Base-by-base conservation (phyloP, 2,329 filamentous ascomycete genomes). In the Aspergillus ruber region DNA sequence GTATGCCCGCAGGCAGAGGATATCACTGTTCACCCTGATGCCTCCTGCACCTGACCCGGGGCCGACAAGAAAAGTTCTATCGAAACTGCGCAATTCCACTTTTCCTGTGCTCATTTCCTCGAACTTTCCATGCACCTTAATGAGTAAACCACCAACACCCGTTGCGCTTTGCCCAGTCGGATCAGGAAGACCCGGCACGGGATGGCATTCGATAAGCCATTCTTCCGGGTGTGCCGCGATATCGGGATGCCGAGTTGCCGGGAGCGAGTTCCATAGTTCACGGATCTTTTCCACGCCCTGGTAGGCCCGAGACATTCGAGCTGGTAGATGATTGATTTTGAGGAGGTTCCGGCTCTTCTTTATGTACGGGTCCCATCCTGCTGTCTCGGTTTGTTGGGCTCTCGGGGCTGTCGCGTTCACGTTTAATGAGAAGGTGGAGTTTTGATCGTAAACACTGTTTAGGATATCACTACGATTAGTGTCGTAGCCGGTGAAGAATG, bases 41-140 rank as follows among this genome's bases (percentile, higher is more conserved):
- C 81, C 80, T 41, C 76, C 74, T 4, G 82, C 77, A 0, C 82
- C 80, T 29, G 77, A 77, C 27, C 86, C 88, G 1, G 89, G 88
- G 0, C 88, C 88, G 15, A 95, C 76, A 36, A 90, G 73, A 62
- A 94, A 89, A 0, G 82, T 86, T 44, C 90, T 83, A 46, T 90
- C 88, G 67, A 95, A 95, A 64, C 85, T 89, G 50, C 89, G 83
- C 9, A 67, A 69, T 56, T 83, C 81, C 33, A 81, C 76, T 39
- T 78, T 78, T 40, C 79, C 76, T 42, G 77, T 73, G 18, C 76
- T 78, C 15, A 84, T 73, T 62, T 95, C 90, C 43, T 91, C 83
- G 50, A 89, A 94, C 59, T 91, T 86, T 52, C 89, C 87, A 58
- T 93, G 86, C n/a, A 91, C 77, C 6, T 80, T 84, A 55, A 94